Percentiles rank a stretch among this genome's conserved stretches.
Evolutionary conservation across 2,329 filamentous ascomycete species (phyloP).

Genomic region (Fusarium oxysporum): DNA sequence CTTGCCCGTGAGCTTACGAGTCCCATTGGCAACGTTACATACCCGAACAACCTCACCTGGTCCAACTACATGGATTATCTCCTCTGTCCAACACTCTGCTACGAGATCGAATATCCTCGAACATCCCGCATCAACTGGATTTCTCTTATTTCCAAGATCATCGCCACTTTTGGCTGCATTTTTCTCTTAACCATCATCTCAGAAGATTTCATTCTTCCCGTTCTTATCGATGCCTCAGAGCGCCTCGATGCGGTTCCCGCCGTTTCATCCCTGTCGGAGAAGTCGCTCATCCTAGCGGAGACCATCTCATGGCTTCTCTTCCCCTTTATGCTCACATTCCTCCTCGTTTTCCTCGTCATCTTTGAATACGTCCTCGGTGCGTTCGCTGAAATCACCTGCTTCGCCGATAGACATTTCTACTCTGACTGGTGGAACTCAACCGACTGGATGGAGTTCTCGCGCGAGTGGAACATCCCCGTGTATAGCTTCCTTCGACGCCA

Average conservation of each 20-base stretch:
- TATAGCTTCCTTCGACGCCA: constrained; percentile 95
- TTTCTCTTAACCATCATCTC: constrained; percentile 91
- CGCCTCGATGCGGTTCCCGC: constrained; percentile 60
- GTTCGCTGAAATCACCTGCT: constrained; percentile 92
- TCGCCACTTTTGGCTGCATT: constrained; percentile 95
- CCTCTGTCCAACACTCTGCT: constrained; percentile 94
- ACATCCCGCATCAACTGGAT: constrained; percentile 80
- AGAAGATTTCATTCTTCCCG: constrained; percentile 95
- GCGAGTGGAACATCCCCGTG: constrained; percentile 98
- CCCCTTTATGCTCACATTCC: constrained; percentile 95
- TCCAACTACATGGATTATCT: constrained; percentile 88
- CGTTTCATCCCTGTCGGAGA: constrained; percentile 67
- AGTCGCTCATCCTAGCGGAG: constrained; percentile 84
- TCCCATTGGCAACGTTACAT: constrained; percentile 88
- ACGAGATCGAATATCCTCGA: constrained; percentile 95
- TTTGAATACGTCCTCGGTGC: constrained; percentile 97
- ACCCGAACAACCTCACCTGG: constrained; percentile 87
- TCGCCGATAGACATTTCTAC: constrained; percentile 96
- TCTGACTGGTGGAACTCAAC: constrained; percentile 80
- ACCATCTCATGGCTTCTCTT: constrained; percentile 92
- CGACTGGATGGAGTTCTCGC: constrained; percentile 94
- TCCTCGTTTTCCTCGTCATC: constrained; percentile 96
- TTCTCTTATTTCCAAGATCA: constrained; percentile 83
- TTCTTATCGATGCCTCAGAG: constrained; percentile 76
- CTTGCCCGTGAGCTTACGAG: constrained; percentile 92